Evolutionary conservation across 225 moss, liverwort and hornwort genomes (phyloP).

Genomic region (Rhytidiadelphus loreus): DNA sequence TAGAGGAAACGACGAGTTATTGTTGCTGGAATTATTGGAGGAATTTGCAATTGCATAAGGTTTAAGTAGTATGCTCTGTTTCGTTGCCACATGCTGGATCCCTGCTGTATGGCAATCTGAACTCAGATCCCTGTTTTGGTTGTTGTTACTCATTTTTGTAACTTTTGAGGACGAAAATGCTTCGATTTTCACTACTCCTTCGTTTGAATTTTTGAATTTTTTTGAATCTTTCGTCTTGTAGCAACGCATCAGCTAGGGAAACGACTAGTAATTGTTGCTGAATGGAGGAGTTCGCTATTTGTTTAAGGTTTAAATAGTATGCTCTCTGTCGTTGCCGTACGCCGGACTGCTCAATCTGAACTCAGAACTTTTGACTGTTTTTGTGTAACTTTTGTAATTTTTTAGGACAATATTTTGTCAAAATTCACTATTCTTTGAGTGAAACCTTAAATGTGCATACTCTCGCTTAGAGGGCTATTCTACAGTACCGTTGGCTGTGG

Average conservation of each 20-base stretch:
- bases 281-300: background rate
- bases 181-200: background rate
- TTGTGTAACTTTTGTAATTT: background rate
- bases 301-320: background rate
- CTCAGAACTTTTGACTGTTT: background rate
- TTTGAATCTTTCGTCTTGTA: background rate
- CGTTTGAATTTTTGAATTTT: background rate
- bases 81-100: background rate
- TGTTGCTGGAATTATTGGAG: background rate
- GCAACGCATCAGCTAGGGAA: background rate
- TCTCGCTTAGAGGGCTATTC: background rate
- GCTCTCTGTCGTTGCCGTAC: background rate
- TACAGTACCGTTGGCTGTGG: background rate
- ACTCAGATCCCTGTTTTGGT: background rate
- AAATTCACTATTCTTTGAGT: background rate
- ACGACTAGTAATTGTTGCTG: background rate
- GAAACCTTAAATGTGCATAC: background rate
- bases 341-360: background rate
- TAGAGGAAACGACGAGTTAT: background rate
- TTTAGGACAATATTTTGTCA: background rate
- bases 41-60: background rate
- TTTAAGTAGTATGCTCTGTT: background rate
- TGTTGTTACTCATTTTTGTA: background rate
- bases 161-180: background rate
- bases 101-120: background rate